Conservation (phyloP, 345 rosid genomes). For the Rhodomyrtus tomentosa region DNA sequence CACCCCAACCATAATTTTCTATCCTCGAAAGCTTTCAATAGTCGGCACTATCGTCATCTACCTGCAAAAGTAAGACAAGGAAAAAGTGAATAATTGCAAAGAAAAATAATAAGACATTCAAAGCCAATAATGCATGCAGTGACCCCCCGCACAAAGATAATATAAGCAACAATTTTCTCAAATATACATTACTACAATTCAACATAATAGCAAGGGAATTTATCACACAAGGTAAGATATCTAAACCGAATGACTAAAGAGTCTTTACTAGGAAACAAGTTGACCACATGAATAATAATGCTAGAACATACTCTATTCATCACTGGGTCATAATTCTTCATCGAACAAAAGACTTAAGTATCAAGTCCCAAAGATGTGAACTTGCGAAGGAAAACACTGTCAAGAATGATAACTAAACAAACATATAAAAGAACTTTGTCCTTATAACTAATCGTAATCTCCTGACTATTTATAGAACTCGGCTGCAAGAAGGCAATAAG, state of each 20-base stretch:
- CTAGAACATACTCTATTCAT: background rate
- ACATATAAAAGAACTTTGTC: background rate
- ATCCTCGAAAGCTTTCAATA: constrained; percentile 30
- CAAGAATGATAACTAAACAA: background rate
- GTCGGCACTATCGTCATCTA: constrained; percentile 9
- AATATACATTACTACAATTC: background rate
- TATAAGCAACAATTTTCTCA: background rate
- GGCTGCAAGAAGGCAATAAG: background rate
- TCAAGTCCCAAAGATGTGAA: background rate
- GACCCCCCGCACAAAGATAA: background rate
- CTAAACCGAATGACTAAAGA: background rate
- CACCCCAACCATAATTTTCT: constrained; percentile 84
- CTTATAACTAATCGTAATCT: background rate
- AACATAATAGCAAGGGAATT: background rate
- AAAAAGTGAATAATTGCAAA: background rate
- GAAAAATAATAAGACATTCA: background rate
- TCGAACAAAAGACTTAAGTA: background rate
- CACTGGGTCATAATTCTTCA: background rate
- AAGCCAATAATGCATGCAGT: background rate
- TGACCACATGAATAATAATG: background rate
- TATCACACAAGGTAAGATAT: background rate
- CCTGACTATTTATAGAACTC: background rate
- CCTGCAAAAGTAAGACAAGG: constrained; percentile 26
- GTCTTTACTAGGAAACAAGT: background rate
- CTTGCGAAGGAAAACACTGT: background rate